Base-by-base conservation (phyloP, 225 moss, liverwort and hornwort species). In the Climacium dendroides region DNA sequence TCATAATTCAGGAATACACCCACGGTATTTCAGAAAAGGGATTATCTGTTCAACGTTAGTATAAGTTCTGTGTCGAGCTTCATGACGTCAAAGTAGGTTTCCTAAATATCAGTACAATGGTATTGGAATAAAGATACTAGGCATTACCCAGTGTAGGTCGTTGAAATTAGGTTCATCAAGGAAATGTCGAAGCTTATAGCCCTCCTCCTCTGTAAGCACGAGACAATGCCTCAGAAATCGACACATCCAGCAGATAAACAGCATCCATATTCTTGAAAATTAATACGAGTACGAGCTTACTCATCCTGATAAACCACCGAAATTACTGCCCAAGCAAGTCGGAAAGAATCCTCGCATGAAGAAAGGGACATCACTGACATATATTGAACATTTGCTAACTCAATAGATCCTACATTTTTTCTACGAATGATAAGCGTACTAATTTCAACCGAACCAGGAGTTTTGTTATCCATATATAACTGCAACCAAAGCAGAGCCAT, bases 71-170 rank as follows among this genome's bases (percentile, higher is more conserved):
- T 75, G 70, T 86, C 71, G 72, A 86, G 63, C 30, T 86, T 71
- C 64, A 71, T 84, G 20, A 72, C 59, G 57, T 57, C 79, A 60
- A 86, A 87, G 39, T 39, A 80, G 63, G 41, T 80, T 75, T 78
- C 78, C 89, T 69, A 80, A 72, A 59, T 86, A 84, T 61, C 85
- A 78, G 19, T 39, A 73, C 30, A 70, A 54, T 58, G 16, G 32
- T 85, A 53, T 48, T 48, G 59, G 82, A 65, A 29, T 85, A 13
- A 80, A 86, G 48, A 70, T 25, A 57, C 30, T 45, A 84, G 35
- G 76, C 91, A 72, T n/a, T 94, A 99, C 98, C 96, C 96, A 99
- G 87, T 99, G 99, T 52, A 99, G 94, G 79, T 99, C 97, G 78
- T 90, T 91, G 85, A 89, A 99, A 86, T 67, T 92, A 82, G 95